Base-by-base conservation (phyloP, 176 grass and related monocot species). In the Ensete ventricosum region DNA sequence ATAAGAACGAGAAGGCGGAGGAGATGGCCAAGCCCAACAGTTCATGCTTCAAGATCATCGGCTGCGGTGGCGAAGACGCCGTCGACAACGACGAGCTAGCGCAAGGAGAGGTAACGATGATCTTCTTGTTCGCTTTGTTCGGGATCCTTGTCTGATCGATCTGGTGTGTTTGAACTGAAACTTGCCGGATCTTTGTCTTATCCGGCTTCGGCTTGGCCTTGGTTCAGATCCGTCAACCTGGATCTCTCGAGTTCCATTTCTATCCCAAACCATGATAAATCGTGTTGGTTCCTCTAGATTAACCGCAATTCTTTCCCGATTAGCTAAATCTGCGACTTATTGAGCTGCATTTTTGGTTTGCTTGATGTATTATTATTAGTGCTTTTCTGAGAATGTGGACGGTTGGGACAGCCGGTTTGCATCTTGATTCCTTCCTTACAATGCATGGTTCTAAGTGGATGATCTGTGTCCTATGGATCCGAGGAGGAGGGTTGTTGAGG, bases 21-120 rank as follows among this genome's bases (percentile, higher is more conserved):
- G 51, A 27, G 55, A 92, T 92, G 89, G 73, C 83, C 62, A 87
- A 67, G 26, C 67, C 83, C 55, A 85, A 81, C 81, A 88, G 70
- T 75, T 81, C 81, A 50, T 92, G 89, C 83, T 86, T 92, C 75
- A 92, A 86, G 81, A 88, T 92, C 89, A 86, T 92, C 55, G 52
- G 50, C 79, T 92, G 90, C 82, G 82, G 81, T 78, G 86, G 89
- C 68, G 73, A 72, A 19, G 64, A 50, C 55, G 54, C 55, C 7
- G 55, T 13, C 17, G 73, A 50, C 27, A 55, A 62, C 29, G 73
- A 50, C 3, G 55, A 76, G 20, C 16, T 76, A 20, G 9, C 57
- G 73, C 26, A 17, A 54, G 54, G n/a, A 34, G 54, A 70, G 67
- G 67, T 71, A 67, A 14, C 52, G 34, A 23, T 43, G 34, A 83